Evolutionary conservation across 129 eudicot species (phyloP).

Genomic region (Mikania micrantha): DNA sequence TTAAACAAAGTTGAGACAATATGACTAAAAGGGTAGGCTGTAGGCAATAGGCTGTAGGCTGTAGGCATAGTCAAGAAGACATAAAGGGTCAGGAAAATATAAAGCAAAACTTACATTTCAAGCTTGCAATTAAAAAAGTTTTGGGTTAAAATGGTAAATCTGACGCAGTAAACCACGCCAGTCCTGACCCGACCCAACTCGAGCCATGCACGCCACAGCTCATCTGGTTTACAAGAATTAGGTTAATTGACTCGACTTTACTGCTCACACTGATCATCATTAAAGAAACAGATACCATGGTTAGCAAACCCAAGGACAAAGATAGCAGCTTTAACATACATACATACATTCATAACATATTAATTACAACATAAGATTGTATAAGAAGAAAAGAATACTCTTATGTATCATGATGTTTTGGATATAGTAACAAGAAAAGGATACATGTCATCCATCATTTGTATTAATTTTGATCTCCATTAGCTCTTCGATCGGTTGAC

Average conservation of each 20-base stretch:
- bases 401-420: slow-evolving; percentile 19
- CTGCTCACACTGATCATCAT: neutral
- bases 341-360: slow-evolving; percentile 8
- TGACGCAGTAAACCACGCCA: neutral
- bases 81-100: slow-evolving; percentile 10
- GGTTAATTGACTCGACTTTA: slow-evolving; percentile 11
- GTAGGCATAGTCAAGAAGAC: slow-evolving; percentile 2
- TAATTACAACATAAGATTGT: slow-evolving; percentile 15
- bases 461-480: slow-evolving; percentile 70
- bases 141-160: slow-evolving; percentile 17
- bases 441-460: slow-evolving; percentile 32
- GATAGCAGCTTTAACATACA: slow-evolving; percentile 10
- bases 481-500: slow-evolving; percentile 76
- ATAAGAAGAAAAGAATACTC: slow-evolving; percentile 20
- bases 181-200: neutral
- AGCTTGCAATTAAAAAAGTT: slow-evolving; percentile 11
- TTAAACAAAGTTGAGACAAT: slow-evolving; percentile 21
- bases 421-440: slow-evolving; percentile 28
- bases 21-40: neutral
- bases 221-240: neutral
- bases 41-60: too few relatives aligned
- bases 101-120: slow-evolving; percentile 24
- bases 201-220: slow-evolving; percentile 2
- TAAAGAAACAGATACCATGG: slow-evolving; percentile 10
- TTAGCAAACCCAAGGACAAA: slow-evolving; percentile 8